A percentile compares a stretch with the other conserved stretches of the same genome.
These are phyloP conservation scores for Candida tammaniensis DNA, from an alignment of 805 yeast species.

Conservation along the genomic window DNA sequence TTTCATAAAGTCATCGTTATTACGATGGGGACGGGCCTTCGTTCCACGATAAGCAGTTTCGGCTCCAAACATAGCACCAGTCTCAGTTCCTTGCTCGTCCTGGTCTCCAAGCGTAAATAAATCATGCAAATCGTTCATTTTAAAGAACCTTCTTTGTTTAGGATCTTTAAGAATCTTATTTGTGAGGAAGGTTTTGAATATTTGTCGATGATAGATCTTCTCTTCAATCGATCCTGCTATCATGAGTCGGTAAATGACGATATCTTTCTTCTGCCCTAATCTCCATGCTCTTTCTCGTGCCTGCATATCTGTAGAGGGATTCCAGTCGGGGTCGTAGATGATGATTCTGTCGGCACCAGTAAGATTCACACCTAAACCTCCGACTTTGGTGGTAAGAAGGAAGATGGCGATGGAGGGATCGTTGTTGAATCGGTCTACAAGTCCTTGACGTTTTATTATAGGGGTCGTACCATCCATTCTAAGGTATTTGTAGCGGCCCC, in stretches of 20 bases:
- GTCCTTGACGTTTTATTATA: conserved; percentile 66
- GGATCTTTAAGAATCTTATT: conserved; percentile 95
- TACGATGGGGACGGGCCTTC: conserved; percentile 23
- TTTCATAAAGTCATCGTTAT: conserved; percentile 64
- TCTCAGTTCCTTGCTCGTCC: conserved; percentile 58
- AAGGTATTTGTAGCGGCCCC: conserved; percentile 45
- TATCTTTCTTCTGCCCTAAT: conserved; percentile 90
- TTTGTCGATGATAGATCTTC: conserved; percentile 94
- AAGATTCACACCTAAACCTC: conserved; percentile 90
- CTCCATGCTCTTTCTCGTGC: conserved; percentile 98
- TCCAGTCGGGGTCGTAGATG: conserved; percentile 97
- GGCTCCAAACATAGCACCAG: conserved; percentile 8
- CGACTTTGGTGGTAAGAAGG: conserved; percentile 88
- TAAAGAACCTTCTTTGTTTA: conserved; percentile 88
- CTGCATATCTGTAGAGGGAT: conserved; percentile 95
- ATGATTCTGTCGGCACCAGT: conserved; percentile 96
- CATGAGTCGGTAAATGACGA: conserved; percentile 85
- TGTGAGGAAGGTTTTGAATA: conserved; percentile 89
- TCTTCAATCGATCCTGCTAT: conserved; percentile 96
- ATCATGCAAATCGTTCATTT: conserved; percentile 88
- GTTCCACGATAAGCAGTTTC: conserved; percentile 4
- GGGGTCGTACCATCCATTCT: conserved; percentile 96
- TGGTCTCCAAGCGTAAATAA: conserved; percentile 82
- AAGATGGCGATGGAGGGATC: conserved; percentile 61
- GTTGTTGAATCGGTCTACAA: conserved; percentile 79